phyloP scores from a whole-genome alignment of 257 asterid species.

The Scutellaria baicalensis region DNA sequence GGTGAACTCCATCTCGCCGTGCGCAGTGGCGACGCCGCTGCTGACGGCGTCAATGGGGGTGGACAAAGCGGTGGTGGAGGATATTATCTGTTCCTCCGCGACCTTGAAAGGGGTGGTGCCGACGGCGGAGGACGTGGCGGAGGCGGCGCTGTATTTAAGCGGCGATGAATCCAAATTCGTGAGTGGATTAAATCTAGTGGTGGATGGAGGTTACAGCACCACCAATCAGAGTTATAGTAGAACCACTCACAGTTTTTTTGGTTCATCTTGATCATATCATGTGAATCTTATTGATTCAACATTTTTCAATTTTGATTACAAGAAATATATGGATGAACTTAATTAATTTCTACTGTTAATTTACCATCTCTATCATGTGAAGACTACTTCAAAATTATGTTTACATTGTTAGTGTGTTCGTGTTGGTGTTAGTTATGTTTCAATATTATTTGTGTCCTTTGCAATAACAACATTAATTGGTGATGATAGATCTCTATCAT shows the following conservation, averaged over 20 bases:
- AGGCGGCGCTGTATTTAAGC: conserved; percentile 60
- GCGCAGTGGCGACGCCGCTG: conserved; percentile 70
- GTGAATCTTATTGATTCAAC: background rate
- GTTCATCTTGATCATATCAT: background rate
- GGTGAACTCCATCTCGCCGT: conserved; percentile 67
- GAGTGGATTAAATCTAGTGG: conserved; percentile 60
- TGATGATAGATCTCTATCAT: too few relatives aligned
- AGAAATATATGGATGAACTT: too few relatives aligned
- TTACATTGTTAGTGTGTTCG: too few relatives aligned
- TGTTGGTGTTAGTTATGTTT: too few relatives aligned
- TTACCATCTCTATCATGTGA: too few relatives aligned
- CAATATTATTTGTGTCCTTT: too few relatives aligned
- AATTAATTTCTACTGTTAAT: too few relatives aligned
- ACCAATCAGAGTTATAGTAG: conserved; percentile 49
- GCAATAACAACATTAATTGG: too few relatives aligned
- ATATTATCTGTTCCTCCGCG: conserved; percentile 40
- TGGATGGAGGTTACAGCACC: conserved; percentile 77
- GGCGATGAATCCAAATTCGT: conserved; percentile 60
- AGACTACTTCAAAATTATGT: too few relatives aligned
- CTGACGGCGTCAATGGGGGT: conserved; percentile 37
- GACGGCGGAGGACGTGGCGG: conserved; percentile 68
- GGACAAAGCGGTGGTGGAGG: conserved; percentile 43
- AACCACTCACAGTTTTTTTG: conserved; percentile 20
- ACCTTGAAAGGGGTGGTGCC: conserved; percentile 59
- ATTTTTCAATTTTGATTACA: too few relatives aligned